Percentiles rank a stretch among this genome's conserved stretches.
These are phyloP conservation scores for Kodamaea ohmeri DNA, from an alignment of 1,139 yeast genomes.

Conservation along the genomic window DNA sequence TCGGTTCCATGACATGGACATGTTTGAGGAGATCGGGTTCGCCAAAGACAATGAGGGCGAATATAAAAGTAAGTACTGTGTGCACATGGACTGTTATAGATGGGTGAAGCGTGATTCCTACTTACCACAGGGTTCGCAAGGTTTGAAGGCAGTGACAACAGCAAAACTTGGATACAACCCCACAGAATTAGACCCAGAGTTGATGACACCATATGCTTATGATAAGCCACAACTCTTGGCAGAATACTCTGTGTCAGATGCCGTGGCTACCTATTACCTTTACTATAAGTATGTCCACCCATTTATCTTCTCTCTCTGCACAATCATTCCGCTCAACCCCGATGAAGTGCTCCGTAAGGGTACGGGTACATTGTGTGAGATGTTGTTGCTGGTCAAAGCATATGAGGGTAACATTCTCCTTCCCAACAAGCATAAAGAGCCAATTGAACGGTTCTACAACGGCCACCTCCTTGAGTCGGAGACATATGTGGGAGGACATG, in stretches of 20 bases:
- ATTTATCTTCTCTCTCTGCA: slow-evolving; percentile 91
- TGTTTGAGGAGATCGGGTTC: slow-evolving; percentile 94
- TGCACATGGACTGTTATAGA: slow-evolving; percentile 95
- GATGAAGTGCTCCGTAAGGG: slow-evolving; percentile 96
- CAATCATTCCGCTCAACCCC: slow-evolving; percentile 92
- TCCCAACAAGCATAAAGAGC: slow-evolving; percentile 93
- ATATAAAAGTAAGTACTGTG: slow-evolving; percentile 88
- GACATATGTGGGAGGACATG: slow-evolving; percentile 99
- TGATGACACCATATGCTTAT: slow-evolving; percentile 96
- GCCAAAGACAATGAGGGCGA: slow-evolving; percentile 88
- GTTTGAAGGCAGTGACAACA: slow-evolving; percentile 96
- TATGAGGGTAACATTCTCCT: slow-evolving; percentile 71
- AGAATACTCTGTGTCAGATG: slow-evolving; percentile 98
- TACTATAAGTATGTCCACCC: slow-evolving; percentile 98
- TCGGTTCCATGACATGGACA: slow-evolving; percentile 74
- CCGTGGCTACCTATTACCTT: slow-evolving; percentile 95
- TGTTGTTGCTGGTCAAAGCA: slow-evolving; percentile 96
- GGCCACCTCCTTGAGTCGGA: slow-evolving; percentile 94
- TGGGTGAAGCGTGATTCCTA: slow-evolving; percentile 99
- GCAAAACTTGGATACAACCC: slow-evolving; percentile 96
- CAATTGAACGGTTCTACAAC: slow-evolving; percentile 86
- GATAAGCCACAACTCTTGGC: slow-evolving; percentile 90
- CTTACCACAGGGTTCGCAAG: slow-evolving; percentile 97
- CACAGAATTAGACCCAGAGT: slow-evolving; percentile 92
- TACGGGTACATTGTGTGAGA: slow-evolving; percentile 97